phyloP scores from a whole-genome alignment of 176 grass and related monocot genomes.

The Aegilops longissima region DNA sequence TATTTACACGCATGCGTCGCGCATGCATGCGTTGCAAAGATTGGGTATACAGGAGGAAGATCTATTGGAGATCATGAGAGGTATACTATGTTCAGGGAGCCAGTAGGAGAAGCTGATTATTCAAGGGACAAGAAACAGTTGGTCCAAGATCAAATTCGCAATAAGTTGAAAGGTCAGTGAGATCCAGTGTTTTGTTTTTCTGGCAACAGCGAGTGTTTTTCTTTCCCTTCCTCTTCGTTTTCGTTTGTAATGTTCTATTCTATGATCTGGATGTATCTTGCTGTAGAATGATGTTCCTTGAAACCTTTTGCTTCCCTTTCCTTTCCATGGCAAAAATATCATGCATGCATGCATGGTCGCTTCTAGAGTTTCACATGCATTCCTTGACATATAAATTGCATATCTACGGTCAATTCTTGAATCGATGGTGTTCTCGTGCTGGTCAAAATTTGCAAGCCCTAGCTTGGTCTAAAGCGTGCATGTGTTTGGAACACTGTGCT shows the following conservation, averaged over 20 bases:
- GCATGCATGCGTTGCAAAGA: constrained; percentile 27
- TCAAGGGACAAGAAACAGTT: neutral
- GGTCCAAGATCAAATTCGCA: constrained; percentile 18
- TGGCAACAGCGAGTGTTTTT: constrained; percentile 29
- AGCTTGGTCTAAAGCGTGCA: neutral
- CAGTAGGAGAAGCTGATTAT: neutral
- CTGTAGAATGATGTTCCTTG: constrained; percentile 48
- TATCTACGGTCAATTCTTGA: constrained; percentile 23
- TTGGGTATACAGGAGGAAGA: constrained; percentile 11
- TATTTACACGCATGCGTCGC: constrained; percentile 6
- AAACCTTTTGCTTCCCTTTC: constrained; percentile 19
- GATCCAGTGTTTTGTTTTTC: constrained; percentile 57
- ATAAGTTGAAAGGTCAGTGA: constrained; percentile 53
- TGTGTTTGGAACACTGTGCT: constrained; percentile 28
- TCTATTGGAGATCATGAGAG: constrained; percentile 1
- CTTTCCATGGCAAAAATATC: neutral
- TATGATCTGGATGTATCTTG: constrained; percentile 39
- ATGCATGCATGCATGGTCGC: neutral
- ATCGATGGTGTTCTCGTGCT: constrained; percentile 15
- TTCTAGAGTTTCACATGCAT: neutral
- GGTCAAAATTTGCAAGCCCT: constrained; percentile 19
- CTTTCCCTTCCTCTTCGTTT: neutral
- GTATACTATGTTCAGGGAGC: neutral
- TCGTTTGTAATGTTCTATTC: constrained; percentile 53
- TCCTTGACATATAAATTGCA: neutral